These are phyloP conservation scores for Russula sp. DNA, from an alignment of 768 basidiomycete species.

Conservation along the genomic window DNA sequence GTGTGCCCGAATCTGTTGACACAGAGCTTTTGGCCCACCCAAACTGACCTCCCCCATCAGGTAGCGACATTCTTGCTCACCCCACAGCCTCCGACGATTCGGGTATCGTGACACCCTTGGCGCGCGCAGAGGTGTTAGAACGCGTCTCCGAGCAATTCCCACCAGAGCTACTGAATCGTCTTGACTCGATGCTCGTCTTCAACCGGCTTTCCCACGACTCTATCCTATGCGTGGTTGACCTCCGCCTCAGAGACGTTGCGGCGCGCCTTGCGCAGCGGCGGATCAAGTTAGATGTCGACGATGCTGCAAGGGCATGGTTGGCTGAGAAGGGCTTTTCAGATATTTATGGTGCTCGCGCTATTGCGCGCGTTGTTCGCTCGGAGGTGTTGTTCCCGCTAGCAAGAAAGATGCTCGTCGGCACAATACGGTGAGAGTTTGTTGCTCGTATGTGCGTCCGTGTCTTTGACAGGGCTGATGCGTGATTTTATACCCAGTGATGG, in stretches of 20 bases:
- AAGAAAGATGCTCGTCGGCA: constrained; percentile 73
- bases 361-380: constrained; percentile 80
- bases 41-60: constrained; percentile 6
- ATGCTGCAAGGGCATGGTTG: constrained; percentile 62
- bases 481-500: constrained; percentile 49
- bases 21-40: constrained; percentile 2
- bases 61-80: constrained; percentile 72
- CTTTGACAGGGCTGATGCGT: neutral
- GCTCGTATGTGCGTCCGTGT: neutral
- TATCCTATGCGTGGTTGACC: constrained; percentile 72
- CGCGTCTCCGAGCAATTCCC: constrained; percentile 80
- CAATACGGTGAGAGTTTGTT: constrained; percentile 53
- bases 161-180: constrained; percentile 85
- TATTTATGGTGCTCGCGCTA: constrained; percentile 82
- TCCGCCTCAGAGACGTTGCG: constrained; percentile 74
- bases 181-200: constrained; percentile 86
- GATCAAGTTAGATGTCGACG: constrained; percentile 70
- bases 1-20: constrained; percentile 32
- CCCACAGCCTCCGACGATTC: constrained; percentile 55
- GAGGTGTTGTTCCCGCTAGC: constrained; percentile 83
- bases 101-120: constrained; percentile 62
- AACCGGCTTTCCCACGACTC: constrained; percentile 78
- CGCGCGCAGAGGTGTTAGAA: constrained; percentile 65
- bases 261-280: constrained; percentile 58
- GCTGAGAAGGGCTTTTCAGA: constrained; percentile 78